phyloP scores from a whole-genome alignment of 1,139 yeast genomes.

The Hyphopichia pseudoburtonii region DNA sequence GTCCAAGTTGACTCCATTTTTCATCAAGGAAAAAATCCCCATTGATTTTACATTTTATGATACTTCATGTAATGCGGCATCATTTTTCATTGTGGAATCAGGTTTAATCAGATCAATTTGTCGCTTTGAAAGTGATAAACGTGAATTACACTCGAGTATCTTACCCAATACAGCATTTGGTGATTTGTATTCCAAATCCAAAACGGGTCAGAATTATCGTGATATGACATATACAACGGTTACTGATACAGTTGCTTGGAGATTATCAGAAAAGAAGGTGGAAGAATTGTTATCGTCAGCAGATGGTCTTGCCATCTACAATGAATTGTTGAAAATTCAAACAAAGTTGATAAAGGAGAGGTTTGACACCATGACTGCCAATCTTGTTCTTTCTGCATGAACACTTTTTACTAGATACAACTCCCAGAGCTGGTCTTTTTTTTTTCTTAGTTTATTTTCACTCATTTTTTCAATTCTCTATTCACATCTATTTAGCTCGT shows the following conservation, averaged over 20 bases:
- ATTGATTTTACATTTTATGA: slow-evolving; percentile 52
- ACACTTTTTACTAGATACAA: too few species aligned
- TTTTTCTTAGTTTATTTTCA: too few species aligned
- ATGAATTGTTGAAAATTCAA: slow-evolving; percentile 67
- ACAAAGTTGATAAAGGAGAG: slow-evolving; percentile 70
- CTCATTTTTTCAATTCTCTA: too few species aligned
- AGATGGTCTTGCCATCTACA: slow-evolving; percentile 55
- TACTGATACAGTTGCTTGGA: slow-evolving; percentile 71
- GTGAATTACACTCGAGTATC: slow-evolving; percentile 70
- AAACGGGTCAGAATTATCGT: slow-evolving; percentile 30
- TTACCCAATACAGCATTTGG: slow-evolving; percentile 94
- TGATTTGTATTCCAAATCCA: slow-evolving; percentile 42
- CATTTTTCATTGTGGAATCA: slow-evolving; percentile 71
- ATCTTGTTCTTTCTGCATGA: slow-evolving; percentile 56
- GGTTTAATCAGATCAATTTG: slow-evolving; percentile 71
- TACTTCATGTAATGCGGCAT: slow-evolving; percentile 37
- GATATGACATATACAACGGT: slow-evolving; percentile 48
- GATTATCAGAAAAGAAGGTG: slow-evolving; percentile 50
- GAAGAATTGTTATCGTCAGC: slow-evolving; percentile 40
- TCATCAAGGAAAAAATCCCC: slow-evolving; percentile 49
- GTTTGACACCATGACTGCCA: slow-evolving; percentile 70
- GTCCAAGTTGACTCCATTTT: slow-evolving; percentile 54
- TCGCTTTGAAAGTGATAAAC: slow-evolving; percentile 51
- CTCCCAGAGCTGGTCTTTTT: too few species aligned
- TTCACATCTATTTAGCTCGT: too few species aligned